Evolutionary conservation across 129 eudicot species (phyloP).

Genomic region (Pseudognaphalium luteoalbum): DNA sequence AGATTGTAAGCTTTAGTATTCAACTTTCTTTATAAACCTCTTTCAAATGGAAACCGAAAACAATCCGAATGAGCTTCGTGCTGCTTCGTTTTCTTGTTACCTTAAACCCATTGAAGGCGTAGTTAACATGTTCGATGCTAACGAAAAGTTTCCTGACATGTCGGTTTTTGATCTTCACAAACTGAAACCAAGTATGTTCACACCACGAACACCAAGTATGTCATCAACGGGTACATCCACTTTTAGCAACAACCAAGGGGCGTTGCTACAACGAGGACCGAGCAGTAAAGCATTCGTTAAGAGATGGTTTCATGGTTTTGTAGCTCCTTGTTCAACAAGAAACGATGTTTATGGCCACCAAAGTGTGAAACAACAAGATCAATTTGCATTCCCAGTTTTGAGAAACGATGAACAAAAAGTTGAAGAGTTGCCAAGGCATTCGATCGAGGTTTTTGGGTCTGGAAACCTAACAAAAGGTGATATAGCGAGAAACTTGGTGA

Average conservation of each 20-base stretch:
- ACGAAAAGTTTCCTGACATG: conserved; percentile 26
- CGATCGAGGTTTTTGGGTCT: conserved; percentile 71
- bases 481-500: conserved; percentile 55
- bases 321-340: conserved; percentile 51
- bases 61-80: conserved; percentile 42
- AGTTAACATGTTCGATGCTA: conserved; percentile 14
- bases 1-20: neutral
- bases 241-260: conserved; percentile 58
- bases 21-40: neutral
- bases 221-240: conserved; percentile 46
- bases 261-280: conserved; percentile 41
- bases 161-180: conserved; percentile 28
- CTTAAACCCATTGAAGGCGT: conserved; percentile 47
- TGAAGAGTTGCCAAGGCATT: conserved; percentile 50
- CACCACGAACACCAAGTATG: conserved; percentile 48
- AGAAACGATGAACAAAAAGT: conserved; percentile 13
- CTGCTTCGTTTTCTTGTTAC: conserved; percentile 69
- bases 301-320: conserved; percentile 45
- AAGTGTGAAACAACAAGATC: conserved; percentile 32
- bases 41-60: conserved; percentile 34
- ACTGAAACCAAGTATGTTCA: conserved; percentile 34
- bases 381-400: conserved; percentile 47
- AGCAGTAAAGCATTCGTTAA: conserved; percentile 25
- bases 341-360: conserved; percentile 37
- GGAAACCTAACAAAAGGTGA: conserved; percentile 40